phyloP scores from a whole-genome alignment of 345 rosid species.

The Triadica sebifera region DNA sequence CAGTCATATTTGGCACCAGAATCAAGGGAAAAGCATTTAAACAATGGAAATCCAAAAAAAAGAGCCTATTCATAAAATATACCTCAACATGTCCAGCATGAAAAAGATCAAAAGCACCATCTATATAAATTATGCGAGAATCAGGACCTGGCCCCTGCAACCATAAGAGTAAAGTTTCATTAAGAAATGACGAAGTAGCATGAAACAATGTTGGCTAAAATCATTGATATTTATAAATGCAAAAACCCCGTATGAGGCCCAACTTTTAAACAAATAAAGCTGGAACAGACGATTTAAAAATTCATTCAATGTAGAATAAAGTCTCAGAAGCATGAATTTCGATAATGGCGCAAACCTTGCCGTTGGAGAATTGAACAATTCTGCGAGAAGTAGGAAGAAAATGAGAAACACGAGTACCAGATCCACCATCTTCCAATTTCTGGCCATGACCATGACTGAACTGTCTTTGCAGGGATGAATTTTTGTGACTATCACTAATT shows the following conservation, averaged over 20 bases:
- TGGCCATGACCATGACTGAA: conserved; percentile 62
- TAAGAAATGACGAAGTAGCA: neutral
- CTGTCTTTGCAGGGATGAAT: conserved; percentile 69
- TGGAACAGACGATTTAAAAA: too few relatives aligned
- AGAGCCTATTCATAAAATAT: conserved; percentile 4
- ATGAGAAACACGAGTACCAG: conserved; percentile 67
- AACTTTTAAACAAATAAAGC: too few relatives aligned
- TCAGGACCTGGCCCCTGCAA: conserved; percentile 63
- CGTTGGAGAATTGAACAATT: conserved; percentile 76
- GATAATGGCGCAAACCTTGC: conserved; percentile 36
- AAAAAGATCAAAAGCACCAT: conserved; percentile 81
- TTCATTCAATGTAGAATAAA: too few relatives aligned
- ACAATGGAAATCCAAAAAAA: too few relatives aligned
- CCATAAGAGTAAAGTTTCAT: conserved; percentile 12
- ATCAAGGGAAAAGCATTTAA: neutral
- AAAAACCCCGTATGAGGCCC: neutral
- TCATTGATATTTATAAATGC: neutral
- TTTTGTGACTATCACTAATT: conserved; percentile 44
- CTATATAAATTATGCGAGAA: conserved; percentile 67
- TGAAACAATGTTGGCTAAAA: neutral
- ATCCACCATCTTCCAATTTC: conserved; percentile 57
- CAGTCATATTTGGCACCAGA: neutral
- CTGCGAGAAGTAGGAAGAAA: conserved; percentile 77
- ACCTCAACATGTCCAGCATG: conserved; percentile 92
- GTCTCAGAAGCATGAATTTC: neutral